Percentiles rank a stretch among this genome's conserved stretches.
phyloP scores from a whole-genome alignment of 2,329 filamentous ascomycete species.

The Colletotrichum nymphaeae region DNA sequence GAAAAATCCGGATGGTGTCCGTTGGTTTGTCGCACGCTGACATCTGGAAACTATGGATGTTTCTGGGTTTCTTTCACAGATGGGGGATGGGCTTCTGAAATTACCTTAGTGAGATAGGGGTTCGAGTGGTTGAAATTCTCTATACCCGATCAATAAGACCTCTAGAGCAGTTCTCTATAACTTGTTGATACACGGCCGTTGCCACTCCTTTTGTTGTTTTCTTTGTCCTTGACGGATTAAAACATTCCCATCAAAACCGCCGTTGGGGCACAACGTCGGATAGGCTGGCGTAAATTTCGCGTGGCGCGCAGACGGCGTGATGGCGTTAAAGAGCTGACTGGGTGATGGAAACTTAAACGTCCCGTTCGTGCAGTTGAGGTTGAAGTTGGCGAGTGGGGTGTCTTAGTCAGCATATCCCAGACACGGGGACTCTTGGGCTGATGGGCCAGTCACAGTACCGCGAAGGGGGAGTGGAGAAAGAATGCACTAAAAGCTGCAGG shows the following conservation, averaged over 20 bases:
- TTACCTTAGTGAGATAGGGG: constrained; percentile 3
- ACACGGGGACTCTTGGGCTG: neutral
- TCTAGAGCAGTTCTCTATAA: constrained; percentile 10
- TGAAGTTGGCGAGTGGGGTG: constrained; percentile 16
- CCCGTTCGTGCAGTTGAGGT: constrained; percentile 1
- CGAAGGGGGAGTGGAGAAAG: constrained; percentile 14
- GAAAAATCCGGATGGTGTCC: neutral
- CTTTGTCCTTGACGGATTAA: constrained; percentile 8
- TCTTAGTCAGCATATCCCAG: constrained; percentile 4
- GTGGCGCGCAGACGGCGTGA: constrained; percentile 4
- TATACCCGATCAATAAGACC: constrained; percentile 11
- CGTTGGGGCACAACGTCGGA: neutral
- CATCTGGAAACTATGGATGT: neutral
- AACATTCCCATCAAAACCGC: neutral
- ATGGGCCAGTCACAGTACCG: constrained; percentile 20
- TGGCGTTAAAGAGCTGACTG: neutral
- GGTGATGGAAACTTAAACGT: neutral
- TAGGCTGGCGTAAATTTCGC: neutral
- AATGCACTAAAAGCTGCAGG: constrained; percentile 9
- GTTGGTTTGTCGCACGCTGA: constrained; percentile 18
- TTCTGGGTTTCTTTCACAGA: constrained; percentile 19
- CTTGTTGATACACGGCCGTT: neutral
- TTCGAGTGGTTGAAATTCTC: constrained; percentile 19
- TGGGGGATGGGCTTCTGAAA: neutral
- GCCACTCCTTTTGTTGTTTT: neutral